A percentile compares a stretch with the other conserved stretches of the same genome.
Evolutionary conservation across 768 basidiomycete species (phyloP).

Genomic region (Collybia nuda): DNA sequence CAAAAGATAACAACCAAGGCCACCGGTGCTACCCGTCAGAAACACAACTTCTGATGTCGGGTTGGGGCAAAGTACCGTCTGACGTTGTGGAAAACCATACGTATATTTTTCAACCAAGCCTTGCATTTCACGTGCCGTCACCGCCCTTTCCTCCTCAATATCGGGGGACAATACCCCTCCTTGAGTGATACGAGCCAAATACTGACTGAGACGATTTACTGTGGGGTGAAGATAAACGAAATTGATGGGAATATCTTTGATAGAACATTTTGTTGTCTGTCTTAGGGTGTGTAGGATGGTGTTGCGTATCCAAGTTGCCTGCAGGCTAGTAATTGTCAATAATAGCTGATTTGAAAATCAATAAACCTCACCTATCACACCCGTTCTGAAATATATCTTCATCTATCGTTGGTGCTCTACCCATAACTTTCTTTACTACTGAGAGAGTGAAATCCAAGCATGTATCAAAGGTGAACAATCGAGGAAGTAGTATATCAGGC

Average conservation of each 20-base stretch:
- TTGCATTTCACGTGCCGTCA: slow-evolving; percentile 14
- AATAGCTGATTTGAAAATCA: neutral
- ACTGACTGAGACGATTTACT: slow-evolving; percentile 18
- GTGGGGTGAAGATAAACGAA: slow-evolving; percentile 37
- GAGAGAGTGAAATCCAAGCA: slow-evolving; percentile 27
- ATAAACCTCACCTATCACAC: slow-evolving; percentile 31
- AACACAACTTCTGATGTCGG: slow-evolving; percentile 22
- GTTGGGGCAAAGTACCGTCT: neutral
- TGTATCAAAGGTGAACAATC: slow-evolving; percentile 18
- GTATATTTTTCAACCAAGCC: slow-evolving; percentile 24
- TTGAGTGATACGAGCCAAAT: slow-evolving; percentile 1
- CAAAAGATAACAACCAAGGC: slow-evolving; percentile 32
- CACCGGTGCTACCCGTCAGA: slow-evolving; percentile 36
- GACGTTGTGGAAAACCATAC: slow-evolving; percentile 8
- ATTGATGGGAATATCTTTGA: slow-evolving; percentile 21
- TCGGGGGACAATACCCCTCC: neutral
- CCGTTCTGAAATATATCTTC: slow-evolving; percentile 40
- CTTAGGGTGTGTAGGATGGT: slow-evolving; percentile 31
- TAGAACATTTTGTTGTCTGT: slow-evolving; percentile 17
- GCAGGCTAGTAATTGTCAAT: slow-evolving; percentile 24
- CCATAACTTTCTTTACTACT: slow-evolving; percentile 33
- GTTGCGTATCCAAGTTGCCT: slow-evolving; percentile 40
- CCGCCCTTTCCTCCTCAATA: neutral
- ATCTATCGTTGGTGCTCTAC: slow-evolving; percentile 15
- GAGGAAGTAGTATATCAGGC: slow-evolving; percentile 22